phyloP scores from a whole-genome alignment of 208 protist genomes.

The Acanthamoeba castellanii region DNA sequence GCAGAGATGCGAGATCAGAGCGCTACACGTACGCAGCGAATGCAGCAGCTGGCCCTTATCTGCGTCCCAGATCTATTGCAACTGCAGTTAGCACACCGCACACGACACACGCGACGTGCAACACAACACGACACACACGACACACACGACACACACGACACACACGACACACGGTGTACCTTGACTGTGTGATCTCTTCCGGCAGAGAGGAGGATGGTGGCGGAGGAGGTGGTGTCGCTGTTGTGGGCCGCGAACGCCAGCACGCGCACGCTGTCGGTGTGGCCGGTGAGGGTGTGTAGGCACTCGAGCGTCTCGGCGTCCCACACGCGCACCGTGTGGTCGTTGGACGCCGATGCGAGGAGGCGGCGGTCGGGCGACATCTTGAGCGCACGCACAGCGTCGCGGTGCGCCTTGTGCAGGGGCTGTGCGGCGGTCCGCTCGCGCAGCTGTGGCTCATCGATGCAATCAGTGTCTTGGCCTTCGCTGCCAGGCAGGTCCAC shows the following conservation, averaged over 20 bases:
- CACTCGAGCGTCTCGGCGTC: constrained; percentile 13
- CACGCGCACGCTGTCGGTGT: constrained; percentile 15
- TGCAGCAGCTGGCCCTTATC: background rate
- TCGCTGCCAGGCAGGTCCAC: background rate
- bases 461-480: background rate
- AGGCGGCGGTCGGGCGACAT: constrained; percentile 14
- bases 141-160: no score
- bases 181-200: background rate
- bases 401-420: background rate
- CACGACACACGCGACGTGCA: no score
- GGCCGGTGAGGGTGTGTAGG: background rate
- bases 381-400: background rate
- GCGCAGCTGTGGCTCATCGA: background rate
- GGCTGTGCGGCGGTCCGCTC: background rate
- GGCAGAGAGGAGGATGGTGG: background rate
- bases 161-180: background rate
- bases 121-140: no score
- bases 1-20: no score
- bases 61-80: background rate
- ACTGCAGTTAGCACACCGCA: no score
- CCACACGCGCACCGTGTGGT: background rate
- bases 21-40: background rate
- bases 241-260: background rate
- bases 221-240: no score
- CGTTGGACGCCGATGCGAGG: background rate